Conservation (phyloP, 257 asterid species). For the Rhazya stricta region DNA sequence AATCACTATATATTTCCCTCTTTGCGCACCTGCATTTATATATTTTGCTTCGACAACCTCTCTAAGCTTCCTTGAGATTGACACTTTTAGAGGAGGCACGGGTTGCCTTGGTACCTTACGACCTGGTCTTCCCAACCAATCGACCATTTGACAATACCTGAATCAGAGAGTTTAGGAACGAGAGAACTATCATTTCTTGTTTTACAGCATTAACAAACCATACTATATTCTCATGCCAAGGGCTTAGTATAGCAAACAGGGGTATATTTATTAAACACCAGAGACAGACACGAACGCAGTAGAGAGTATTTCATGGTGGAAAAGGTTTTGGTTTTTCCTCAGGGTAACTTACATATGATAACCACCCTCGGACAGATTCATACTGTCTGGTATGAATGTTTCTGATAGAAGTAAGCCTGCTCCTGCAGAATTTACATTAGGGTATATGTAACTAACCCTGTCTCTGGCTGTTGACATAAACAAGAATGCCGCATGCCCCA, state of each 20-base stretch:
- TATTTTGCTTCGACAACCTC: slow-evolving; percentile 75
- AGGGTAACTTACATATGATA: slow-evolving; percentile 51
- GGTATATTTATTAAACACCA: not conserved
- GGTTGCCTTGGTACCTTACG: slow-evolving; percentile 64
- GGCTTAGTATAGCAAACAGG: not conserved
- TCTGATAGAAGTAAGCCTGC: slow-evolving; percentile 69
- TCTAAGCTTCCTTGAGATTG: slow-evolving; percentile 69
- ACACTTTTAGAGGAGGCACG: slow-evolving; percentile 58
- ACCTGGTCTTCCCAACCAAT: slow-evolving; percentile 72
- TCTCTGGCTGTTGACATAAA: slow-evolving; percentile 79
- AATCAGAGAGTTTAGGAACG: not conserved
- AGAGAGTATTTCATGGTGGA: not conserved
- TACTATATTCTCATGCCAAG: not conserved
- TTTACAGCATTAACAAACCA: not conserved
- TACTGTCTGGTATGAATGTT: slow-evolving; percentile 52
- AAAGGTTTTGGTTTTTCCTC: not conserved
- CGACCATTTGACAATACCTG: slow-evolving; percentile 75
- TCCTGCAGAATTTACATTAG: slow-evolving; percentile 80
- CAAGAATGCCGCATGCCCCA: slow-evolving; percentile 80
- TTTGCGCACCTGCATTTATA: slow-evolving; percentile 53
- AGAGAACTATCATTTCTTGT: not conserved
- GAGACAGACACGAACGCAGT: not conserved
- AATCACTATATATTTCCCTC: slow-evolving; percentile 71
- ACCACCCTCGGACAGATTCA: slow-evolving; percentile 70
- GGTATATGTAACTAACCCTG: slow-evolving; percentile 70